Evolutionary conservation across 208 protist species (phyloP), one percentile per base, ranked within the genome.

Genomic region (Leishmania lainsoni): DNA sequence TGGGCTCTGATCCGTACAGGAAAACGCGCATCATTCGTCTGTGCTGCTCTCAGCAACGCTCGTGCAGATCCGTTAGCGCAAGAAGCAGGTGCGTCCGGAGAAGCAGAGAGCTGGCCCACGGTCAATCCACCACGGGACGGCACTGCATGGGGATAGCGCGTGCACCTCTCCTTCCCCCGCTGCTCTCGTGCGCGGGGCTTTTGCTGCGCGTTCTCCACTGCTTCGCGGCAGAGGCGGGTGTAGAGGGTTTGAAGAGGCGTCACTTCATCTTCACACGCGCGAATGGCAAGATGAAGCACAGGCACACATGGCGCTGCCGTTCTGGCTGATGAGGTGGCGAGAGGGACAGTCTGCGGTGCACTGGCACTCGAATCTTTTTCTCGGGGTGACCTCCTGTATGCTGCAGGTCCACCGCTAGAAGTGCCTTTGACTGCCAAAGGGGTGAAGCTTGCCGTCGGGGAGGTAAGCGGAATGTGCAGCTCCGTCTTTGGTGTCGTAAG

Each of bases 171-270:
- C n/a, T 54, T 70, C 61, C 81, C 81, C n/a, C 29, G 58, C 17
- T 39, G 48, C 71, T 59, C 54, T 51, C 61, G 76, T 16, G 48
- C 76, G 42, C 65, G 51, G 22, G 12, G 45, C 61, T 26, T 71
- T 29, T 72, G 81, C 81, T 81, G 59, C 63, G 58, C 70, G 17
- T 72, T 65, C 78, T 77, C 72, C 72, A 80, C 54, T 22, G 76
- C 74, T 63, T 86, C 78, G 73, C 39, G 51, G 48, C 81, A 85
- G 45, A 82, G 76, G 10, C 51, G 69, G 5, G 42, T 63, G 58
- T 79, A 80, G 16, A 83, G 45, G 45, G 75, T 77, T 54, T 65
- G 72, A 17, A 69, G 29, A 20, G 78, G 79, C 2, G 45, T 63
- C 52, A 81, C 66, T 29, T 79, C 76, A 17, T 79, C 78, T 48